Evolutionary conservation across 345 rosid genomes (phyloP).

Genomic region (Atalantia buxifolia): DNA sequence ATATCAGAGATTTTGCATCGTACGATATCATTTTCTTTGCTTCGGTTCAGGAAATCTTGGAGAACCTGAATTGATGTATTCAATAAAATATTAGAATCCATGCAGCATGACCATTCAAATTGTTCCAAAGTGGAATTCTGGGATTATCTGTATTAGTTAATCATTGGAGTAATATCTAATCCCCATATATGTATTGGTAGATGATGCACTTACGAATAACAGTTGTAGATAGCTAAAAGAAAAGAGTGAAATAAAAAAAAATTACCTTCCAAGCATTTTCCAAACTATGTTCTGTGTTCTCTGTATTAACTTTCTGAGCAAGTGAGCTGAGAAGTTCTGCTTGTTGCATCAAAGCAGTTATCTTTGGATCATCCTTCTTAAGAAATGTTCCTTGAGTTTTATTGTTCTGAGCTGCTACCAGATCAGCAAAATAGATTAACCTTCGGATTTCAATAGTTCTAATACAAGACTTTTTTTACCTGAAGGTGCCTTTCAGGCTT

Average conservation of each 20-base stretch:
- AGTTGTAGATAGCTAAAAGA: too few relatives aligned
- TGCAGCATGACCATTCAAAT: background rate
- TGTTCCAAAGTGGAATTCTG: background rate
- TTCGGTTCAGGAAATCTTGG: constrained; percentile 66
- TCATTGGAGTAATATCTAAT: background rate
- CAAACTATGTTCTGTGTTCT: constrained; percentile 77
- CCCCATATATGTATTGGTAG: background rate
- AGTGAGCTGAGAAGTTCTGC: constrained; percentile 87
- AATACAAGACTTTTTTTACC: background rate
- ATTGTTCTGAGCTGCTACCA: constrained; percentile 42
- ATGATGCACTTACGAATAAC: too few relatives aligned
- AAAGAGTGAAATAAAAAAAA: background rate
- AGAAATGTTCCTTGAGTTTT: constrained; percentile 55
- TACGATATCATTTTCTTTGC: constrained; percentile 58
- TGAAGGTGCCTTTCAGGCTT: background rate
- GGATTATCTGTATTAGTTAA: background rate
- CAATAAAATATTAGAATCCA: constrained; percentile 10
- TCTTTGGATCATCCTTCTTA: constrained; percentile 79
- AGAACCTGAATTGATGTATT: constrained; percentile 51
- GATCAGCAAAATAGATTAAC: constrained; percentile 13
- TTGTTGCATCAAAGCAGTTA: constrained; percentile 79
- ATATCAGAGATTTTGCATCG: constrained; percentile 49
- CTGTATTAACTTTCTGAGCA: constrained; percentile 64
- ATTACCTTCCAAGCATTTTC: constrained; percentile 93
- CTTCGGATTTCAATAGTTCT: background rate